Conservation (phyloP, 768 basidiomycete genomes). For the Naganishia kalamii region DNA sequence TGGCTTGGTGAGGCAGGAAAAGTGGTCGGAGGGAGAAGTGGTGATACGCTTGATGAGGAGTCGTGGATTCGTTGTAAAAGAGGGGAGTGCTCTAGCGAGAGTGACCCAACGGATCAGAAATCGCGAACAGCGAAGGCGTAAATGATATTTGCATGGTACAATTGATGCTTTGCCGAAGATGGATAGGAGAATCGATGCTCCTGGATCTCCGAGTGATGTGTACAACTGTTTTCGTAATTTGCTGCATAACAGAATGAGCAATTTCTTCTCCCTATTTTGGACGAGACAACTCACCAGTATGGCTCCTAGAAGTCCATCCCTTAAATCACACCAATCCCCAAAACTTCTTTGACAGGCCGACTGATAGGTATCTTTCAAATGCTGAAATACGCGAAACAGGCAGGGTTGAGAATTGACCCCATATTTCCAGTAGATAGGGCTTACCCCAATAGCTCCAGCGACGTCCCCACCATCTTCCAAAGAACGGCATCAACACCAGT, state of each 20-base stretch:
- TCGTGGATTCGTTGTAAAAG: conserved; percentile 45
- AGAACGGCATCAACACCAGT: conserved; percentile 71
- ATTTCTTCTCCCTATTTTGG: too few species aligned
- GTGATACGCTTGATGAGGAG: conserved; percentile 59
- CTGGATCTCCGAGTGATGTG: neutral
- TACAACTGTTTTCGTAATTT: neutral
- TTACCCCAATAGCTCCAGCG: conserved; percentile 79
- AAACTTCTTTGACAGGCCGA: conserved; percentile 62
- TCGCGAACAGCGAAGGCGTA: neutral
- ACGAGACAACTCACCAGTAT: too few species aligned
- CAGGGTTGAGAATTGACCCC: neutral
- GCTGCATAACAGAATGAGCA: too few species aligned
- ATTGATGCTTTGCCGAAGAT: neutral
- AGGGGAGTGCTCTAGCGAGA: neutral
- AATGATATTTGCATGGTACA: neutral
- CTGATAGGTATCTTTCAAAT: conserved; percentile 32
- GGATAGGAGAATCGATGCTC: neutral
- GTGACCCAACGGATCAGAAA: neutral
- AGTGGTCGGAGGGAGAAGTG: conserved; percentile 59
- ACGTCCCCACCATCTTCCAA: conserved; percentile 83
- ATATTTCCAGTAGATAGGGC: conserved; percentile 30
- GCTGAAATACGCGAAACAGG: neutral
- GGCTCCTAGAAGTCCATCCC: too few species aligned
- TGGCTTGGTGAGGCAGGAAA: conserved; percentile 57
- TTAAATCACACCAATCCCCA: conserved; percentile 18